Percentiles rank a stretch among this genome's conserved stretches.
Evolutionary conservation across 306 rosid genomes (phyloP).

Genomic region (Medicago truncatula): DNA sequence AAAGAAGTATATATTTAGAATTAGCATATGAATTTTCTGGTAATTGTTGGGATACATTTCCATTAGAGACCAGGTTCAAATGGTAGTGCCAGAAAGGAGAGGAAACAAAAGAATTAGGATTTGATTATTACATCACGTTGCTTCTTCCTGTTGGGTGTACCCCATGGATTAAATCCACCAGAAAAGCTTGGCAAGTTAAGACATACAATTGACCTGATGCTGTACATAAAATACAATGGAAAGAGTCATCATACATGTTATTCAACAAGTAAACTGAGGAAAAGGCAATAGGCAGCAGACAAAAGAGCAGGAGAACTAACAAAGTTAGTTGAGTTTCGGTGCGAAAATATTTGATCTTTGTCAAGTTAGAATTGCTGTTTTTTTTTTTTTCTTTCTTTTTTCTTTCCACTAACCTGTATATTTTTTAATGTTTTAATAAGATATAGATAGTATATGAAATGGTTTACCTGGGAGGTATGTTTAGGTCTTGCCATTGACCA

Average conservation of each 20-base stretch:
- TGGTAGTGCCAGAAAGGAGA: neutral
- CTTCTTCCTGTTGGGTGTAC: conserved; percentile 67
- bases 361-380: conserved; percentile 8
- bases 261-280: conserved; percentile 28
- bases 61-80: neutral
- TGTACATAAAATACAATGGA: conserved; percentile 49
- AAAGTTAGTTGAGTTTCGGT: neutral
- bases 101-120: conserved; percentile 30
- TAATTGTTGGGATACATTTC: neutral
- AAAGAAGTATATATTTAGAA: conserved; percentile 3
- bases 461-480: conserved; percentile 75
- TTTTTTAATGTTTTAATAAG: neutral
- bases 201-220: conserved; percentile 90
- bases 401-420: neutral
- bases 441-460: conserved; percentile 28
- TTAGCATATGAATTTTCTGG: conserved; percentile 3
- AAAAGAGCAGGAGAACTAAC: neutral
- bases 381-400: neutral
- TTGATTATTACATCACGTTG: conserved; percentile 54
- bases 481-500: conserved; percentile 73
- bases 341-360: conserved; percentile 10
- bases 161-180: conserved; percentile 98
- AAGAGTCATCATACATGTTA: conserved; percentile 14
- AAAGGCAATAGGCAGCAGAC: neutral
- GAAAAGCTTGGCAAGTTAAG: conserved; percentile 99